Percentiles rank a stretch among this genome's conserved stretches.
Conservation (phyloP, 805 yeast species). For the Phaffomyces opuntiae region DNA sequence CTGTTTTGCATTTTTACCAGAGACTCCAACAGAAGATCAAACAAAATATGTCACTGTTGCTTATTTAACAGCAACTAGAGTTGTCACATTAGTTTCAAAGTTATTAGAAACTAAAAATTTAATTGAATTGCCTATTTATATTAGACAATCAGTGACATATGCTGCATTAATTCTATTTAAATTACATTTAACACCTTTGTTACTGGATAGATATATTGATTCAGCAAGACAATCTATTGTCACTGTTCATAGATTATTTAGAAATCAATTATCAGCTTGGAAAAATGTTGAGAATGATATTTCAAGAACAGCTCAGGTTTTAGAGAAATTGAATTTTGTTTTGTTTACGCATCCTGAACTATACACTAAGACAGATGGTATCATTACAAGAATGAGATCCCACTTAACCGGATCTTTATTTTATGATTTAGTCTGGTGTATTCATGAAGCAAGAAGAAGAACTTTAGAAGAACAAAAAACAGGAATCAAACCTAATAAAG, state of each 20-base stretch:
- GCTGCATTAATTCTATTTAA: constrained; percentile 76
- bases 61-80: constrained; percentile 71
- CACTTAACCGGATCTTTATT: constrained; percentile 87
- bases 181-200: constrained; percentile 68
- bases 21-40: constrained; percentile 81
- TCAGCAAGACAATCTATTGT: constrained; percentile 91
- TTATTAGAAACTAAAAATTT: constrained; percentile 61
- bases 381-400: constrained; percentile 82
- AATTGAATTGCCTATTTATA: constrained; percentile 79
- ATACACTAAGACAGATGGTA: constrained; percentile 63
- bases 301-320: constrained; percentile 82
- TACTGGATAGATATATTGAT: constrained; percentile 63
- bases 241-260: constrained; percentile 79
- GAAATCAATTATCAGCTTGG: constrained; percentile 91
- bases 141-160: constrained; percentile 79
- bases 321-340: constrained; percentile 83
- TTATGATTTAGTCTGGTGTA: constrained; percentile 89
- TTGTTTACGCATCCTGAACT: constrained; percentile 82
- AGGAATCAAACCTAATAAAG: constrained; percentile 25
- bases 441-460: constrained; percentile 87
- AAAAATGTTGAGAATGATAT: constrained; percentile 79
- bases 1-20: constrained; percentile 86
- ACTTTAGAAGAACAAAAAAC: constrained; percentile 35
- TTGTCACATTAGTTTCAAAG: constrained; percentile 70
- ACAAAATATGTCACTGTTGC: constrained; percentile 78